Conservation (phyloP, 345 rosid genomes). For the Microthlaspi erraticum region DNA sequence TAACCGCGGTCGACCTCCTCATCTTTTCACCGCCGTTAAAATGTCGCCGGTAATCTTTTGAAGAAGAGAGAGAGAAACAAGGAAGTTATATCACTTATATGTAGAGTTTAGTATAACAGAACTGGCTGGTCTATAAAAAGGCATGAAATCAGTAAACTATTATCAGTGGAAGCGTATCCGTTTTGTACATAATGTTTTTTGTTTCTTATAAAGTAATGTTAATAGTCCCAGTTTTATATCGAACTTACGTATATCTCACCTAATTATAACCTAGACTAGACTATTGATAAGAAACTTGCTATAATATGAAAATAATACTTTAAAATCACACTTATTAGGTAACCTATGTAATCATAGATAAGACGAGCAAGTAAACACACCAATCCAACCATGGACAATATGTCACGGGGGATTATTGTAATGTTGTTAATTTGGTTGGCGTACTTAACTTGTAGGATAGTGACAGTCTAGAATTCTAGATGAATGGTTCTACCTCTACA, state of each 20-base stretch:
- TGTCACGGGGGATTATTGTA: constrained; percentile 9
- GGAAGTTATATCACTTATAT: too few species aligned
- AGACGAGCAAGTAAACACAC: constrained; percentile 30
- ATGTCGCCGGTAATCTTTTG: constrained; percentile 7
- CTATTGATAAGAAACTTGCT: neutral
- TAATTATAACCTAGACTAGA: constrained; percentile 3
- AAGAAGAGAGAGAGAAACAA: neutral
- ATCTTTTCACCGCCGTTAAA: constrained; percentile 36
- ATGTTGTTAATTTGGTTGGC: neutral
- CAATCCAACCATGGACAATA: constrained; percentile 23
- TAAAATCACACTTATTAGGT: constrained; percentile 1
- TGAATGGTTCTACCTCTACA: neutral
- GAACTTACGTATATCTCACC: constrained; percentile 15
- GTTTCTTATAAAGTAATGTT: too few species aligned
- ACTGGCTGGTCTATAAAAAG: too few species aligned
- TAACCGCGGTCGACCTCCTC: constrained; percentile 49
- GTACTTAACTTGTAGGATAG: constrained; percentile 19
- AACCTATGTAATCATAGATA: neutral
- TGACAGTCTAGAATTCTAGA: constrained; percentile 14
- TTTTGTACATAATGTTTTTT: neutral
- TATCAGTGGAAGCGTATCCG: constrained; percentile 30
- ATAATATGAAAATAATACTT: constrained; percentile 6
- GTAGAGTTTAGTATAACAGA: too few species aligned
- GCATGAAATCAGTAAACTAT: neutral
- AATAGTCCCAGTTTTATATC: constrained; percentile 1